Conservation (phyloP, 2,329 filamentous ascomycete genomes). For the Plenodomus biglobosus region DNA sequence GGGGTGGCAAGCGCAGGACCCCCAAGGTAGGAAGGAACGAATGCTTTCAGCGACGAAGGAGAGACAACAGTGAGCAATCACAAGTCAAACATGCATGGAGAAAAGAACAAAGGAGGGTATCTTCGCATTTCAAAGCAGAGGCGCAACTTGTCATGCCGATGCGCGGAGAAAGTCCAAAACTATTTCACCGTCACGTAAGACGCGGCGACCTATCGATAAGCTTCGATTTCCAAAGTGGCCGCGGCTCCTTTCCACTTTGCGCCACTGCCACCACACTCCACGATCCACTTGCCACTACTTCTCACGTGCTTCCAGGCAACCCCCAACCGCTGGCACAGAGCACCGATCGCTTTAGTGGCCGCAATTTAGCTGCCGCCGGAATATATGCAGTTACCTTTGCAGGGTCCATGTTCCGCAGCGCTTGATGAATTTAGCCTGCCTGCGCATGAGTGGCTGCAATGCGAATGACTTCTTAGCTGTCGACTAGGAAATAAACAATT, state of each 20-base stretch:
- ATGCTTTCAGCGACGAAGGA: background rate
- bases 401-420: conserved; percentile 18
- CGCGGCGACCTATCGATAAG: conserved; percentile 37
- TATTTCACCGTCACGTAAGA: conserved; percentile 20
- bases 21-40: background rate
- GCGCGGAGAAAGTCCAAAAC: conserved; percentile 25
- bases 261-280: no score
- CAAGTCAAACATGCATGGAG: conserved; percentile 6
- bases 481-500: conserved; percentile 16
- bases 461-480: background rate
- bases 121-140: background rate
- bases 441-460: conserved; percentile 2
- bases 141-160: conserved; percentile 8
- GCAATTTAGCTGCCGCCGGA: conserved; percentile 2
- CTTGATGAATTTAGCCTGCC: conserved; percentile 35
- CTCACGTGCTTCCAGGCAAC: background rate
- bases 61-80: background rate
- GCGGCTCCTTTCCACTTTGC: conserved; percentile 16
- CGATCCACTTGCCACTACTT: conserved; percentile 11
- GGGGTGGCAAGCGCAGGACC: conserved; percentile 13
- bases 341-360: conserved; percentile 1
- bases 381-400: conserved; percentile 6
- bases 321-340: background rate
- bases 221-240: conserved; percentile 24
- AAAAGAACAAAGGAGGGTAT: conserved; percentile 1